Base-by-base conservation (phyloP, 2,329 filamentous ascomycete species). In the Chrysoporthe deuterocubensis region DNA sequence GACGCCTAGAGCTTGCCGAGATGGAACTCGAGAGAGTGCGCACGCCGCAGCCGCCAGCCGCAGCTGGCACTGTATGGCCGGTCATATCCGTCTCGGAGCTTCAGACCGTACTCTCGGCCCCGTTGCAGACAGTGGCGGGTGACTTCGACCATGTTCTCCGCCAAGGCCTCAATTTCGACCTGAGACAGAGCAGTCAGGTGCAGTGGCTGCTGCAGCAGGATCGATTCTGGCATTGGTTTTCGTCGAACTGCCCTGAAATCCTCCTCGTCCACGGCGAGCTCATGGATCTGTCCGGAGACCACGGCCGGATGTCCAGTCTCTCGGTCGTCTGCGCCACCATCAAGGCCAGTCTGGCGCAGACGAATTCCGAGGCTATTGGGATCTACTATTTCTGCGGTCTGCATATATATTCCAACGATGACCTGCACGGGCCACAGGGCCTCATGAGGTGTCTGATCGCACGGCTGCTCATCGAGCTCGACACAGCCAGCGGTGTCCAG, bases 341-440 rank as follows among this genome's bases (percentile, higher is more conserved):
- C 46, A 65, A 18, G 50, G 44, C 14, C 16, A 65, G 16, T 5
- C 32, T 59, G 52, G n/a, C 52, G 14, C 43, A 9, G 56, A 50
- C 26, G 13, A 46, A 16, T 18, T 34, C 58, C 4, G 4, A 57
- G 4, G 8, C 11, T 9, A 50, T 59, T 2, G 65, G 63, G 21
- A 42, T 67, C 13, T 62, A 67, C 59, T 64, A 58, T 32, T 64
- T 67, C n/a, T 67, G 65, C 26, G 65, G 65, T 1, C 59, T 46
- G 21, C 65, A 67, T 4, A 4, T 40, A 4, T n/a, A 48, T 48
- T 43, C 40, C 5, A 7, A 63, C 9, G 65, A 52, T 3, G 14
- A 34, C 11, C 42, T 63, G 9, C 21, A 9, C 3, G 65, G 65
- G 1, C 65, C 65, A 1, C 40, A 56, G 18, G 59, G 50, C 1